Conservation (phyloP, 2,329 filamentous ascomycete species). For the Escovopsis sp. region DNA sequence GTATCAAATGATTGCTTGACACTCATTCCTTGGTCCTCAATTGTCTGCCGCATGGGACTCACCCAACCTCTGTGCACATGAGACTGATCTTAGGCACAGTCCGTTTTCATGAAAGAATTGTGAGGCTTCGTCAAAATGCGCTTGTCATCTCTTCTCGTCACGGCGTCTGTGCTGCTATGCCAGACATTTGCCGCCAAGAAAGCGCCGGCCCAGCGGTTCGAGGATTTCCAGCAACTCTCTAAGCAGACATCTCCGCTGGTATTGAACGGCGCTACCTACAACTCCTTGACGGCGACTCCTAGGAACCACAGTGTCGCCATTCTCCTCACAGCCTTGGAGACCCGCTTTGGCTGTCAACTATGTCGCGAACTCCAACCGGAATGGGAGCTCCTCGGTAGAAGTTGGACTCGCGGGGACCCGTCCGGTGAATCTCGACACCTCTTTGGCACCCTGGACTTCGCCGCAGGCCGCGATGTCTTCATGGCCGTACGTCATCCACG, state of each 20-base stretch:
- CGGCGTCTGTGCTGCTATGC: slow-evolving; percentile 46
- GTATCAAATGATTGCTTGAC: too few species aligned
- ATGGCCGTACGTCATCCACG: slow-evolving; percentile 50
- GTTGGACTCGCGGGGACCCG: slow-evolving; percentile 79
- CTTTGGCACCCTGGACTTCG: slow-evolving; percentile 78
- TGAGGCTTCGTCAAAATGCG: slow-evolving; percentile 42
- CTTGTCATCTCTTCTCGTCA: slow-evolving; percentile 47
- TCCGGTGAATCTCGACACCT: slow-evolving; percentile 56
- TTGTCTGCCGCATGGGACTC: too few species aligned
- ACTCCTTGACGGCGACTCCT: slow-evolving; percentile 57
- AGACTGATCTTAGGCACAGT: background rate
- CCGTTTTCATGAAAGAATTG: slow-evolving; percentile 4
- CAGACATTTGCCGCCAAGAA: slow-evolving; percentile 51
- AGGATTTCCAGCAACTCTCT: slow-evolving; percentile 54
- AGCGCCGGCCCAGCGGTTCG: slow-evolving; percentile 49
- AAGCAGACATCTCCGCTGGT: slow-evolving; percentile 54
- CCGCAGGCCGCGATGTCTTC: slow-evolving; percentile 70
- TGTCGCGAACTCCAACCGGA: slow-evolving; percentile 90
- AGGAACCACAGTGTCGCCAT: slow-evolving; percentile 75
- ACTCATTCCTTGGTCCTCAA: too few species aligned
- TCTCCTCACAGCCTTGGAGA: slow-evolving; percentile 73
- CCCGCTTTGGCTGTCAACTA: slow-evolving; percentile 69
- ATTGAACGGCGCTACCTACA: slow-evolving; percentile 63
- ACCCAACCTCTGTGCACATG: background rate
- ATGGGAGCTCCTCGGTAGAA: slow-evolving; percentile 74